Base-by-base conservation (phyloP, 495 filamentous ascomycete genomes). In the Neurospora hispaniola region DNA sequence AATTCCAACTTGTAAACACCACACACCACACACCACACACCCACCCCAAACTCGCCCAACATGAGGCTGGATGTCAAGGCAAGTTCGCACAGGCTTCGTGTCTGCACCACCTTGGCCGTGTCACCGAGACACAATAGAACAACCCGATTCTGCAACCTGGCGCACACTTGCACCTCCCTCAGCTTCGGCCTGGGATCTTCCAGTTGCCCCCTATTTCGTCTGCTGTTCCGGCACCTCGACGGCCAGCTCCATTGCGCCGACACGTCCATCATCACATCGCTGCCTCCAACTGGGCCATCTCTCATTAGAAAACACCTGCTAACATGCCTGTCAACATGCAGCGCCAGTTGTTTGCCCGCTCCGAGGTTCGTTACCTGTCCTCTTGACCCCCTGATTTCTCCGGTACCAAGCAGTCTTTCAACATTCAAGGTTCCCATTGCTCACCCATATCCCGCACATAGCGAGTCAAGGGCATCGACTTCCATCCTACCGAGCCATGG, bases 401-500 rank as follows among this genome's bases (percentile, higher is more conserved):
- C 20, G 27, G 41, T 69, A 31, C 2, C 12, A 66, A 66, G 54
- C 27, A 14, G 27, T 35, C 54, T 66, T 66, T 27, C 54, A 66
- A 38, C 27, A 35, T 66, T 3, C 18, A 31, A 66, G 27, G 54
- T 66, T 35, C 42, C 35, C 41, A 8, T 41, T 68, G 74, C 73
- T 76, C 71, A 75, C 69, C 43, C 31, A 72, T 20, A 11, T 31
- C 1, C 20, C 46, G 16, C 81, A 92, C 89, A 75, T 92, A 98
- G 88, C 90, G 94, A 83, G 94, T 98, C 74, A 98, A 97, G 84
- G 94, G 94, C 79, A 97, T 98, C 80, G 94, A 98, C 84, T 98
- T 97, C 84, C 94, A 98, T 80, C 94, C 94, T 35, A 93, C 92
- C 71, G 94, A 97, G 86, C 93, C 94, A 86, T 97, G 94, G 94